Conservation (phyloP, 805 yeast genomes). For the Barnettozyma vustinii region DNA sequence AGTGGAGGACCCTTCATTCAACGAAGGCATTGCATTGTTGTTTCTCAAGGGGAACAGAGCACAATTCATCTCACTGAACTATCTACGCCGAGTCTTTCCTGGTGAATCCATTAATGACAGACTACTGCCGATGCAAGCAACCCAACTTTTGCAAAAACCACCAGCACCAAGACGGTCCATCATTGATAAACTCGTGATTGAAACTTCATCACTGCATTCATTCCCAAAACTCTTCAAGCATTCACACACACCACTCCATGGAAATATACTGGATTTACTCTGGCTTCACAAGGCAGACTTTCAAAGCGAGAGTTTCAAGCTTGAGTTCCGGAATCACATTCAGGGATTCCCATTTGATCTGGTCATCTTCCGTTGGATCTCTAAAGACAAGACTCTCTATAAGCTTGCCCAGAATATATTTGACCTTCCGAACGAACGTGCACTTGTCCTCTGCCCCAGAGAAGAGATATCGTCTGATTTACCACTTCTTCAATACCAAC, state of each 20-base stretch:
- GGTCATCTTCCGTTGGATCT: neutral
- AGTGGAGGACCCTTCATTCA: slow-evolving; percentile 5
- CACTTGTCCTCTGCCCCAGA: neutral
- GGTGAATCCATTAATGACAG: neutral
- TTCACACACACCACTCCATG: neutral
- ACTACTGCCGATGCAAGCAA: neutral
- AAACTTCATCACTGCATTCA: neutral
- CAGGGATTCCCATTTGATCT: slow-evolving; percentile 3
- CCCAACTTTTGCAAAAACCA: neutral
- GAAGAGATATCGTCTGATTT: neutral
- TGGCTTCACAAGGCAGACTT: neutral
- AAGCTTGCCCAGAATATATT: neutral
- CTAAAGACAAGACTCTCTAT: neutral
- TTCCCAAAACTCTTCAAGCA: neutral
- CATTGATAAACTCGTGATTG: neutral
- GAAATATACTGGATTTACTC: neutral
- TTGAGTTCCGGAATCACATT: neutral
- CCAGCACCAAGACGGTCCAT: neutral
- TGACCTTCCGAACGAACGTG: neutral
- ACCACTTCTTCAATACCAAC: neutral
- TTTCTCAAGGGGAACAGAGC: neutral
- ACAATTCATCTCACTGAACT: slow-evolving; percentile 3
- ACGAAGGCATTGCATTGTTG: slow-evolving; percentile 4
- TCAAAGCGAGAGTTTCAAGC: neutral
- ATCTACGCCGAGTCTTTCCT: neutral